phyloP scores from a whole-genome alignment of 2,329 filamentous ascomycete species.

The Mycosphaerella sp. region DNA sequence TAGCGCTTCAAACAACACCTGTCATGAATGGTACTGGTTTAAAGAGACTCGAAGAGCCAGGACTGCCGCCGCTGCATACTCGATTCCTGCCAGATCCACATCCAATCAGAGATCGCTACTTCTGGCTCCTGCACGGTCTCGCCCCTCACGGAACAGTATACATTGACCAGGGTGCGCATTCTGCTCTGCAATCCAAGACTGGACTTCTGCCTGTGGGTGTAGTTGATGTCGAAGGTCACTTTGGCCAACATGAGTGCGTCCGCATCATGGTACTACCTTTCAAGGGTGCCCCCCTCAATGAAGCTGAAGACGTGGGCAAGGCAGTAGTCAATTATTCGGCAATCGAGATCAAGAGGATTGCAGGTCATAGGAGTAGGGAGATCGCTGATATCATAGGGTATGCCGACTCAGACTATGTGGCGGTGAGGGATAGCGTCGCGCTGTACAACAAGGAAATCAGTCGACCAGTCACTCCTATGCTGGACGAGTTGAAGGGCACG shows the following conservation, averaged over 20 bases:
- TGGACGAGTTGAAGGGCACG: conserved; percentile 21
- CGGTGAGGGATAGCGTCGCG: conserved; percentile 79
- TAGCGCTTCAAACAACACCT: conserved; percentile 22
- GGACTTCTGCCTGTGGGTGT: conserved; percentile 88
- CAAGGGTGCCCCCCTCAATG: conserved; percentile 40
- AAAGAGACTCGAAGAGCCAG: conserved; percentile 31
- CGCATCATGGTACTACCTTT: conserved; percentile 69
- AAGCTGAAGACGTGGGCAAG: conserved; percentile 66
- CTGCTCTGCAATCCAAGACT: conserved; percentile 73
- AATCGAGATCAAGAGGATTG: conserved; percentile 74
- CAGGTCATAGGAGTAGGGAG: conserved; percentile 73
- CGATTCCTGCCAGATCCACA: conserved; percentile 80
- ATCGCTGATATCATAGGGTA: conserved; percentile 79
- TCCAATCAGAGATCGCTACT: conserved; percentile 87
- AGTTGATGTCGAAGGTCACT: conserved; percentile 78
- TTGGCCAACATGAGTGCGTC: conserved; percentile 89
- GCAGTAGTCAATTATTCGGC: conserved; percentile 92
- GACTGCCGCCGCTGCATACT: conserved; percentile 64
- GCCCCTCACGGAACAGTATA: conserved; percentile 85
- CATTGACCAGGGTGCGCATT: conserved; percentile 84
- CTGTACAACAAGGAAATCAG: conserved; percentile 49
- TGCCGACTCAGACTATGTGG: conserved; percentile 90
- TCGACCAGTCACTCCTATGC: conserved; percentile 28
- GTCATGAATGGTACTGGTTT: conserved; percentile 25
- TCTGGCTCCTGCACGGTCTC: conserved; percentile 93